A percentile compares a stretch with the other conserved stretches of the same genome.
Conservation (phyloP, 2,329 filamentous ascomycete species). For the Zarea fungicola region DNA sequence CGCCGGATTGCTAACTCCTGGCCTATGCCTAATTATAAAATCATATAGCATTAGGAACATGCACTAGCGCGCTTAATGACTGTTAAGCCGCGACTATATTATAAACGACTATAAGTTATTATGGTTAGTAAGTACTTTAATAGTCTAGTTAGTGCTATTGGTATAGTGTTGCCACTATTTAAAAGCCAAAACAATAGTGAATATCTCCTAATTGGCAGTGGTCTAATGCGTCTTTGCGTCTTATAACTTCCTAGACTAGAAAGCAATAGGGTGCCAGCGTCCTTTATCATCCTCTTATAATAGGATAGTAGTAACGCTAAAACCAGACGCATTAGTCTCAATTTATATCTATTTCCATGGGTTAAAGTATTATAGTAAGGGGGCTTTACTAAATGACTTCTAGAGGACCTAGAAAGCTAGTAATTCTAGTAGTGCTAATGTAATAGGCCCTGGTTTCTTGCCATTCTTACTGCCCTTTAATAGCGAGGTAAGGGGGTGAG, state of each 20-base stretch:
- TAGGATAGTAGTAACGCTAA: not conserved
- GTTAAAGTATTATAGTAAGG: not conserved
- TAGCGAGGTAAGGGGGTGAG: not conserved
- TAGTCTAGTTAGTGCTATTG: not conserved
- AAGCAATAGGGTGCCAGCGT: not conserved
- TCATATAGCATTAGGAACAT: conserved; percentile 4
- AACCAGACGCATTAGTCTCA: not conserved
- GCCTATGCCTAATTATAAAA: conserved; percentile 8
- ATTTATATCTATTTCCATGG: not conserved
- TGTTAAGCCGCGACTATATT: not conserved
- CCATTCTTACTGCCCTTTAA: not conserved
- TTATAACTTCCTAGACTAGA: not conserved
- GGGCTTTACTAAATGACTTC: not conserved
- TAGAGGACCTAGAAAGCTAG: not conserved
- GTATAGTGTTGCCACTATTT: conserved; percentile 20
- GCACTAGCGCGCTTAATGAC: not conserved
- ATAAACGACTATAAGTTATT: conserved; percentile 9
- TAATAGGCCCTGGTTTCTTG: not conserved
- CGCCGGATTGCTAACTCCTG: not conserved
- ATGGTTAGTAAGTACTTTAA: conserved; percentile 4
- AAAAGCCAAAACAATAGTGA: conserved; percentile 5
- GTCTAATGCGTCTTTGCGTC: not conserved
- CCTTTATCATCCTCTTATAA: not conserved
- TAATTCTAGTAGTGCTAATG: not conserved
- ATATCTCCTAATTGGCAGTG: not conserved